A percentile compares a stretch with the other conserved stretches of the same genome.
phyloP scores from a whole-genome alignment of 176 grass and related monocot species.

The Aegilops speltoides region DNA sequence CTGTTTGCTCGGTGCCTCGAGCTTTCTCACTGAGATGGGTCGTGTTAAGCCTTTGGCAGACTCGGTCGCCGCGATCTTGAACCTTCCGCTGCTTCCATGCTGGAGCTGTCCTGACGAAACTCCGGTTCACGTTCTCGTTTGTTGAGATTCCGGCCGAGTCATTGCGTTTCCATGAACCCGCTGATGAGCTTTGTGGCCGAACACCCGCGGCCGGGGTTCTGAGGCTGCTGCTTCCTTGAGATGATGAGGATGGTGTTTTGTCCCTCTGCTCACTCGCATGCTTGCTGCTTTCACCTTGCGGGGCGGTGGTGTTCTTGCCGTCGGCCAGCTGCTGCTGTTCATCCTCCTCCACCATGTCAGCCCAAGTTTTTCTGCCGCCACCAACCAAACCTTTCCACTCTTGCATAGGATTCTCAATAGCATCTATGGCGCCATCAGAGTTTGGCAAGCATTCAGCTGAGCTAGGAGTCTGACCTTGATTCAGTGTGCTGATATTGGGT shows the following conservation, averaged over 20 bases:
- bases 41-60: constrained; percentile 27
- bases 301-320: not conserved
- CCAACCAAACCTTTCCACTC: not conserved
- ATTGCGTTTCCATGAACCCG: constrained; percentile 7
- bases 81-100: constrained; percentile 40
- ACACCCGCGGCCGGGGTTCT: not conserved
- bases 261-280: constrained; percentile 23
- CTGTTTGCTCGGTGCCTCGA: constrained; percentile 10
- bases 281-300: constrained; percentile 23
- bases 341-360: constrained; percentile 59
- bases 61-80: constrained; percentile 10
- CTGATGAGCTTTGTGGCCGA: constrained; percentile 28
- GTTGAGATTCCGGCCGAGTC: not conserved
- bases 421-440: not conserved
- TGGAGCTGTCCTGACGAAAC: constrained; percentile 41
- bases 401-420: constrained; percentile 21
- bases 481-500: not conserved
- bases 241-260: constrained; percentile 22
- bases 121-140: constrained; percentile 29
- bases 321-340: not conserved
- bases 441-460: constrained; percentile 11
- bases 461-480: constrained; percentile 19
- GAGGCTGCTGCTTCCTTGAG: constrained; percentile 31
- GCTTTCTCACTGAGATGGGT: constrained; percentile 28
- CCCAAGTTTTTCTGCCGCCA: constrained; percentile 39